Evolutionary conservation across 1,139 yeast genomes (phyloP).

Genomic region (Yamadazyma diospyri): DNA sequence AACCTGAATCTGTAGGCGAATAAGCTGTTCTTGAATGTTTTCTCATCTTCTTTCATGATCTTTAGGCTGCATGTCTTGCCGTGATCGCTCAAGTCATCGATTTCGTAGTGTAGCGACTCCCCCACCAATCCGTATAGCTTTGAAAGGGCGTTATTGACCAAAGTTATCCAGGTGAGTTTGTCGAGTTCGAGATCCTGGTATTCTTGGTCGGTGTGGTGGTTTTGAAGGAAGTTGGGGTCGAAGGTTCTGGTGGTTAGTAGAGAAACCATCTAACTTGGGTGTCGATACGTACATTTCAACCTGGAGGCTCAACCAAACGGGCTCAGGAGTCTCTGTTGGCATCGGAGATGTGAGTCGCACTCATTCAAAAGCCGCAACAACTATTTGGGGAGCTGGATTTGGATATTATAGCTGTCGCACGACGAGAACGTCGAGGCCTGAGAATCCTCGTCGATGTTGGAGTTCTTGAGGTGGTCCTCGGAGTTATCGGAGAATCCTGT

Average conservation of each 20-base stretch:
- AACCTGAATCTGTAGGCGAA: conserved; percentile 29
- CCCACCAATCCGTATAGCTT: conserved; percentile 37
- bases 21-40: conserved; percentile 27
- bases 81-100: conserved; percentile 15
- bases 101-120: conserved; percentile 30
- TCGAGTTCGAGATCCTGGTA: conserved; percentile 10
- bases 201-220: conserved; percentile 4
- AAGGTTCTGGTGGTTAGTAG: conserved; percentile 13
- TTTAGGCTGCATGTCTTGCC: conserved; percentile 19
- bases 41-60: conserved; percentile 26
- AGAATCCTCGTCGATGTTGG: conserved; percentile 10
- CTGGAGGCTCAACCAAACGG: conserved; percentile 3
- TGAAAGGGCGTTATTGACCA: conserved; percentile 23
- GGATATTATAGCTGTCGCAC: conserved; percentile 20
- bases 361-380: not conserved
- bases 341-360: not conserved
- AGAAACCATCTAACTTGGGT: not conserved
- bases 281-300: conserved; percentile 12
- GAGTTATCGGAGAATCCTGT: not conserved
- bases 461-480: not conserved
- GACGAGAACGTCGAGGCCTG: conserved; percentile 14
- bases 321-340: conserved; percentile 1
- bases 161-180: conserved; percentile 29
- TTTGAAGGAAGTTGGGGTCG: conserved; percentile 9
- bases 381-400: conserved; percentile 18